phyloP scores from a whole-genome alignment of 139 green algal species.

The Bryopsis sp. region DNA sequence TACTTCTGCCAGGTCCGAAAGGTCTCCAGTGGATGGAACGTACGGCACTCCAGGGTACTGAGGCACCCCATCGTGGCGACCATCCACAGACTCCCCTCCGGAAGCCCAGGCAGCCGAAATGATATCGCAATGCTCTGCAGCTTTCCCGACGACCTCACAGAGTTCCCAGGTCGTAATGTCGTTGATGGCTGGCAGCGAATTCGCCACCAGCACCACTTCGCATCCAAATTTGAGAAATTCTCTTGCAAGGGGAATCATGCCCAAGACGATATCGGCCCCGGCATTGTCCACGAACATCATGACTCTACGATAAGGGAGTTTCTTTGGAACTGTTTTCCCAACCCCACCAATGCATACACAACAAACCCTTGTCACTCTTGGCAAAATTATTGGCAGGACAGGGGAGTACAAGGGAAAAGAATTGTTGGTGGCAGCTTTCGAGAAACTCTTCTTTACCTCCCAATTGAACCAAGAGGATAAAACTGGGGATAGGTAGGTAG shows the following conservation, averaged over 20 bases:
- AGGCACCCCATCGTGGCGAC: too few species aligned
- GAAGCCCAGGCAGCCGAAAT: constrained; percentile 35
- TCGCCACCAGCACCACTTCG: constrained; percentile 89
- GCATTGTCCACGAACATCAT: constrained; percentile 97
- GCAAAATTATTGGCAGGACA: too few species aligned
- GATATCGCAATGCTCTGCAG: constrained; percentile 42
- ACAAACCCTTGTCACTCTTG: too few species aligned
- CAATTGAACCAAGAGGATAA: too few species aligned
- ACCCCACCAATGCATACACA: too few species aligned
- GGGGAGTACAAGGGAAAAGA: too few species aligned
- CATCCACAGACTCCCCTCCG: too few species aligned
- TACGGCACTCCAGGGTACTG: too few species aligned
- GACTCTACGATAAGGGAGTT: constrained; percentile 50
- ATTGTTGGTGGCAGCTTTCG: constrained; percentile 8
- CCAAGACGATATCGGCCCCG: constrained; percentile 91
- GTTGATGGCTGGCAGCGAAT: constrained; percentile 93
- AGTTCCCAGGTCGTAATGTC: constrained; percentile 92
- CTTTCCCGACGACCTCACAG: constrained; percentile 27
- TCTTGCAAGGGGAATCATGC: constrained; percentile 88
- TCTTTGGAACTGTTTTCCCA: not conserved
- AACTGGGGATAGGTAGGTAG: too few species aligned
- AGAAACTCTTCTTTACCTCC: not conserved
- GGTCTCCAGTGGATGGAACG: too few species aligned
- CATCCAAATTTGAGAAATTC: constrained; percentile 80
- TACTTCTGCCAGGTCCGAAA: too few species aligned